Evolutionary conservation across 345 rosid species (phyloP).

Genomic region (Heritiera fomes): DNA sequence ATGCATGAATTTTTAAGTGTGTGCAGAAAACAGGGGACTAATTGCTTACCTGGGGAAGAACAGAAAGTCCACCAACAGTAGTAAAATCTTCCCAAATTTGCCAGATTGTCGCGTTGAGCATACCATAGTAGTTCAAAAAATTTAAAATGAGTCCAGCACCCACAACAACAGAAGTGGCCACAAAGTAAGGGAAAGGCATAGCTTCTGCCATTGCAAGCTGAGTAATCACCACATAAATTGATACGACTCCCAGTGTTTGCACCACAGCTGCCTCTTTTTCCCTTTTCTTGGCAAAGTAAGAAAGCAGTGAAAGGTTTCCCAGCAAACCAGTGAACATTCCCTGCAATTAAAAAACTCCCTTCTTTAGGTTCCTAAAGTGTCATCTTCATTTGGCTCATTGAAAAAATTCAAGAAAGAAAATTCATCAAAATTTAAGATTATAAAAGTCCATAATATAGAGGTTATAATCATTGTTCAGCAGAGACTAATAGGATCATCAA

Average conservation of each 20-base stretch:
- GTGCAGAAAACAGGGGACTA: conserved; percentile 11
- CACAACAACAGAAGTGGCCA: conserved; percentile 56
- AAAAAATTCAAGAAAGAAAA: neutral
- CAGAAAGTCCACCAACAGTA: conserved; percentile 72
- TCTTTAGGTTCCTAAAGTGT: neutral
- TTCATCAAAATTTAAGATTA: neutral
- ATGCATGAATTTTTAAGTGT: neutral
- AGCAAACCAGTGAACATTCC: conserved; percentile 86
- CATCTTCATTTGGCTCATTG: neutral
- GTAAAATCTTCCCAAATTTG: conserved; percentile 80
- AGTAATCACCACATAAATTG: conserved; percentile 52
- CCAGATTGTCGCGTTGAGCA: conserved; percentile 59
- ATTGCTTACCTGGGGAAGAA: conserved; percentile 72
- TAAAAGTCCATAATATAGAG: neutral
- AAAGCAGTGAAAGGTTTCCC: conserved; percentile 83
- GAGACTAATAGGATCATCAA: neutral
- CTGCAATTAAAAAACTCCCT: conserved; percentile 46
- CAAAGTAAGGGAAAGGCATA: conserved; percentile 67
- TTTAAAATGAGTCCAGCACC: conserved; percentile 60
- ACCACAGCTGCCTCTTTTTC: conserved; percentile 76
- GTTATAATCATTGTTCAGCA: neutral
- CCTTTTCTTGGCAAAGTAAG: conserved; percentile 78
- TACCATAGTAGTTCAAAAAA: conserved; percentile 51
- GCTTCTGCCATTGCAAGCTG: conserved; percentile 89
- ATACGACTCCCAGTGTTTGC: conserved; percentile 78